These are phyloP conservation scores for Fulvia fulva DNA, from an alignment of 2,329 filamentous ascomycete species.

Conservation along the genomic window DNA sequence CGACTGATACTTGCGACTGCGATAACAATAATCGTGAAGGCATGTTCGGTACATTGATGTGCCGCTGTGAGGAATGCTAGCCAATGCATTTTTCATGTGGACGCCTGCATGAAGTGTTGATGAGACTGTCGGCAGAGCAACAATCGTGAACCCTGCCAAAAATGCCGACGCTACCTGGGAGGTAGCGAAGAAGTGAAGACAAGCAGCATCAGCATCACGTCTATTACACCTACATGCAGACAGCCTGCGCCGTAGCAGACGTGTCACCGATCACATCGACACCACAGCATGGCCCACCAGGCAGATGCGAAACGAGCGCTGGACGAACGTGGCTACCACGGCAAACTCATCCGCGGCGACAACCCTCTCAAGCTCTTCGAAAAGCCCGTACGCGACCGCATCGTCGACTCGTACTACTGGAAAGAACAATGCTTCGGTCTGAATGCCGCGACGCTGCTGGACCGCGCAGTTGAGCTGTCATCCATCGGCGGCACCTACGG, in stretches of 20 bases:
- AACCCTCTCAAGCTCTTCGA: conserved; percentile 96
- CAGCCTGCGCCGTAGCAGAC: no score
- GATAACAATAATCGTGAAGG: conserved; percentile 36
- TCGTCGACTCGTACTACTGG: conserved; percentile 94
- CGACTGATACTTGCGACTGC: conserved; percentile 66
- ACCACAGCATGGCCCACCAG: conserved; percentile 52
- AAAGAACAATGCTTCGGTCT: conserved; percentile 98
- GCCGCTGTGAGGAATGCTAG: conserved; percentile 11
- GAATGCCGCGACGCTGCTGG: conserved; percentile 75
- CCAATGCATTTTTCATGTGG: neutral
- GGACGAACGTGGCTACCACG: conserved; percentile 81
- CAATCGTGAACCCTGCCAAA: neutral
- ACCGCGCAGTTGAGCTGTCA: conserved; percentile 79
- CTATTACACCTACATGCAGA: no score
- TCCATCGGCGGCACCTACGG: conserved; percentile 89
- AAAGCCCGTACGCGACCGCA: conserved; percentile 91
- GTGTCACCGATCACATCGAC: neutral
- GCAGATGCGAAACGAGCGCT: conserved; percentile 75
- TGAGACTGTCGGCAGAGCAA: conserved; percentile 6
- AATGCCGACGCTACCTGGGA: neutral
- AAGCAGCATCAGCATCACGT: no score
- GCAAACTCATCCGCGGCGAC: conserved; percentile 75
- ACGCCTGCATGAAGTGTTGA: neutral
- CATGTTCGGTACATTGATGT: conserved; percentile 7
- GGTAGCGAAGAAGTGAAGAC: neutral